Conservation (phyloP, 1,284 basidiomycete species). For the Flammula alnicola region DNA sequence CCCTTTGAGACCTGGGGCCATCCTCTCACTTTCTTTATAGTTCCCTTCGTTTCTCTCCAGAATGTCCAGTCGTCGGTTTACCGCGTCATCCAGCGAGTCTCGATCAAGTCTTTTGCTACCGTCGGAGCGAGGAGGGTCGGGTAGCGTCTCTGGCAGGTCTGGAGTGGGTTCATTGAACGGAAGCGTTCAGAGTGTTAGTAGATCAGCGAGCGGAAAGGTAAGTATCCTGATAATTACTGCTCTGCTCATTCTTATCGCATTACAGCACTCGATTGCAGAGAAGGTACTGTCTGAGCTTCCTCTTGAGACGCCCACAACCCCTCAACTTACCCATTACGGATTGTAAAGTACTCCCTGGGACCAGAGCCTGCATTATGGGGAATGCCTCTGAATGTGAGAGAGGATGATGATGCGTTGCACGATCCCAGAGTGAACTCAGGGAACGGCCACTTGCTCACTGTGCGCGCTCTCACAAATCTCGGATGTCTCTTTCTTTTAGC, state of each 20-base stretch:
- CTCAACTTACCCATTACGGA: not conserved
- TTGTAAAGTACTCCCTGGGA: conserved; percentile 36
- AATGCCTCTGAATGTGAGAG: conserved; percentile 32
- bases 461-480: conserved; percentile 60
- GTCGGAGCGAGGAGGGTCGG: conserved; percentile 8
- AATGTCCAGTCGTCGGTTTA: conserved; percentile 15
- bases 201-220: not conserved
- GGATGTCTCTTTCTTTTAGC: conserved; percentile 61
- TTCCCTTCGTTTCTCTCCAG: conserved; percentile 7
- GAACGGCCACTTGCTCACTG: conserved; percentile 32
- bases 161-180: conserved; percentile 7
- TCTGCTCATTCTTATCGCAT: no score
- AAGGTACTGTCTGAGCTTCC: conserved; percentile 5
- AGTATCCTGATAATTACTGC: conserved; percentile 9
- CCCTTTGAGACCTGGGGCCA: not conserved
- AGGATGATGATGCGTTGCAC: conserved; percentile 49
- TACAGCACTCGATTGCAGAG: conserved; percentile 17
- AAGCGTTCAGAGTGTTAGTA: not conserved
- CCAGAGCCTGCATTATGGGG: conserved; percentile 38
- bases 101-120: conserved; percentile 10
- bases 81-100: conserved; percentile 9
- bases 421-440: conserved; percentile 38
- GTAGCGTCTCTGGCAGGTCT: conserved; percentile 10
- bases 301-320: not conserved
- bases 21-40: conserved; percentile 5